phyloP scores from a whole-genome alignment of 31 red algal species.

The Bonnemaisonia californica region DNA sequence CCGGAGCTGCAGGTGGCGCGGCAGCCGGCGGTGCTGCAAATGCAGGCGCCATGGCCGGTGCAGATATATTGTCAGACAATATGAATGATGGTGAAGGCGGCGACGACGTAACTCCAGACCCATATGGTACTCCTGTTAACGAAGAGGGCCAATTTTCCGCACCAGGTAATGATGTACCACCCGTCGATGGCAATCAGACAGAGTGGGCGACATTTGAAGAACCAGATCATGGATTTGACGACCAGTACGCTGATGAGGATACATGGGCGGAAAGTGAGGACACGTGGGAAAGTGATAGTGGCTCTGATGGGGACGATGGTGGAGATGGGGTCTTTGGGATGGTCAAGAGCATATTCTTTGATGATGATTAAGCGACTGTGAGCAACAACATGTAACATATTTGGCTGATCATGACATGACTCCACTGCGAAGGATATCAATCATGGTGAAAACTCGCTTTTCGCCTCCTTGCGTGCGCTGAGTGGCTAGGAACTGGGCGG shows the following conservation, averaged over 20 bases:
- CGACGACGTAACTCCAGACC: slow-evolving; percentile 8
- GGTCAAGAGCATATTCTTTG: slow-evolving; percentile 46
- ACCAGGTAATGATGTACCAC: background rate
- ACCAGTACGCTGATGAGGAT: slow-evolving; percentile 23
- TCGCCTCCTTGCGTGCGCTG: slow-evolving; percentile 23
- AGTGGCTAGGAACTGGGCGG: slow-evolving; percentile 75
- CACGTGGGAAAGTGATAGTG: slow-evolving; percentile 1
- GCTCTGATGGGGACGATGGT: slow-evolving; percentile 11
- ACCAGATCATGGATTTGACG: slow-evolving; percentile 64
- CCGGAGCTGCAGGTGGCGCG: slow-evolving; percentile 22
- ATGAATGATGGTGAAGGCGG: slow-evolving; percentile 1
- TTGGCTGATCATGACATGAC: slow-evolving; percentile 57
- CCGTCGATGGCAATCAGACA: background rate
- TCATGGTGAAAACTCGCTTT: slow-evolving; percentile 84
- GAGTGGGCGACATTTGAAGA: slow-evolving; percentile 79
- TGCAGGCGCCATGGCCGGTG: slow-evolving; percentile 46
- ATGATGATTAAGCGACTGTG: slow-evolving; percentile 22
- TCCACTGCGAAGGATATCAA: slow-evolving; percentile 84
- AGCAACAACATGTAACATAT: background rate
- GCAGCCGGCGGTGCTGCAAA: slow-evolving; percentile 26
- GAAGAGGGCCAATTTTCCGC: background rate
- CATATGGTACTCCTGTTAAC: slow-evolving; percentile 7
- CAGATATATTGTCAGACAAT: slow-evolving; percentile 41
- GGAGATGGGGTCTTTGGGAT: slow-evolving; percentile 33
- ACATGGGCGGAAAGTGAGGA: slow-evolving; percentile 17